These are phyloP conservation scores for Heliamphora exappendiculata DNA, from an alignment of 148 eudicot species.

Conservation along the genomic window DNA sequence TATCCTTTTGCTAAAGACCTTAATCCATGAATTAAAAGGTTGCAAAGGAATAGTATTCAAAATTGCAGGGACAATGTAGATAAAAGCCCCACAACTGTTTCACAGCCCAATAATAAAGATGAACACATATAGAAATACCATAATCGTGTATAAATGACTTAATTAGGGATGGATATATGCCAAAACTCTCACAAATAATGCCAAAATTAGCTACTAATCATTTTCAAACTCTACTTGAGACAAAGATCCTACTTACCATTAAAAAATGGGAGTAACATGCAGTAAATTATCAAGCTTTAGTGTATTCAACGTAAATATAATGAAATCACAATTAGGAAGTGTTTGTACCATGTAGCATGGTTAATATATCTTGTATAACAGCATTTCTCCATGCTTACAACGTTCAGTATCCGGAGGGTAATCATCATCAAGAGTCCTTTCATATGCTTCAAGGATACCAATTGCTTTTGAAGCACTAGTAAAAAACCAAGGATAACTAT, in stretches of 20 bases:
- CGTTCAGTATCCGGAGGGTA: conserved; percentile 96
- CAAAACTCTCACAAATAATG: background rate
- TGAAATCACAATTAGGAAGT: background rate
- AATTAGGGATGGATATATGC: background rate
- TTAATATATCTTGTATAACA: conserved; percentile 86
- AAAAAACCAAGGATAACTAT: conserved; percentile 9
- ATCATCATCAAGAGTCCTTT: conserved; percentile 96
- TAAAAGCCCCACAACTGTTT: background rate
- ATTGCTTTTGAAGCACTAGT: conserved; percentile 83
- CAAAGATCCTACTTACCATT: background rate
- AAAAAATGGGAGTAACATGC: background rate
- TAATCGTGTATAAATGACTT: background rate
- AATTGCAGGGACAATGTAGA: background rate
- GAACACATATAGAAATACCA: background rate
- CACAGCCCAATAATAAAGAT: background rate
- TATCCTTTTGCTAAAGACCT: background rate
- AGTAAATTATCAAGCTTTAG: background rate
- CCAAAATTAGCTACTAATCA: background rate
- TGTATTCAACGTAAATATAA: background rate
- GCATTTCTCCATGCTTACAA: conserved; percentile 95
- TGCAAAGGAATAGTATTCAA: background rate
- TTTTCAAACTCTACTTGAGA: background rate
- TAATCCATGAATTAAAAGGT: background rate
- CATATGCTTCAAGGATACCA: conserved; percentile 98
- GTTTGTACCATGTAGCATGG: background rate